Base-by-base conservation (phyloP, 1,284 basidiomycete species). In the Trichosporon sp. region DNA sequence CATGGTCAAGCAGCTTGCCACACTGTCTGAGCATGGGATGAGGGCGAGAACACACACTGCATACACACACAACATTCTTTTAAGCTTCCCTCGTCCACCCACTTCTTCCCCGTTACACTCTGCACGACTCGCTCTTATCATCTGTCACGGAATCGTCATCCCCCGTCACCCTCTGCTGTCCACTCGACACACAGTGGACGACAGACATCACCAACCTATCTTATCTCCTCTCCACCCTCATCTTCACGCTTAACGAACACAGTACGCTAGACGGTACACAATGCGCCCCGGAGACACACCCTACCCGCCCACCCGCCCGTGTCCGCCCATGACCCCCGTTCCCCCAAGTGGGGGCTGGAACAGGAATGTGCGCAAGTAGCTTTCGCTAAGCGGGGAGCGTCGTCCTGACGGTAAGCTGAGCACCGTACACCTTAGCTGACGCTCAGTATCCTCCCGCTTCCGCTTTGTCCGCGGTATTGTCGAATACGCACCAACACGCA, bases 211-310 rank as follows among this genome's bases (percentile, higher is more conserved):
- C 43, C 2, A n/a, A 37, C 35, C 43, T n/a, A 46, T 46, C 43
- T 46, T 12, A 46, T 46, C 43, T 40, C 37, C 43, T 46, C 43
- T 46, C 12, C 43, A 46, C 14, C 5, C 38, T 40, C 38, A 12
- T 12, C 38, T 40, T 10, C 12, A 40, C 38, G 8, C 38, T 40
- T 2, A 40, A 40, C 38, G 38, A 40, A 31, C 54, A 4, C 12
- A 26, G 7, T 12, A 5, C 54, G 38, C 38, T 1, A 2, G 12
- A 31, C 21, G 19, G 26, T 7, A 59, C 59, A 35, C 35, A 2
- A 63, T 63, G 59, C 59, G 59, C 16, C 59, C 59, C 2, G 59
- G 59, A 63, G 59, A 63, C 59, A 63, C 59, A 14, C 59, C 59
- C 16, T 63, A 63, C 10, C 59, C 59, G 3, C 59, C 59, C 8